Conservation (phyloP, 192 early-diverging fungal species). For the Spinellus fusiger region DNA sequence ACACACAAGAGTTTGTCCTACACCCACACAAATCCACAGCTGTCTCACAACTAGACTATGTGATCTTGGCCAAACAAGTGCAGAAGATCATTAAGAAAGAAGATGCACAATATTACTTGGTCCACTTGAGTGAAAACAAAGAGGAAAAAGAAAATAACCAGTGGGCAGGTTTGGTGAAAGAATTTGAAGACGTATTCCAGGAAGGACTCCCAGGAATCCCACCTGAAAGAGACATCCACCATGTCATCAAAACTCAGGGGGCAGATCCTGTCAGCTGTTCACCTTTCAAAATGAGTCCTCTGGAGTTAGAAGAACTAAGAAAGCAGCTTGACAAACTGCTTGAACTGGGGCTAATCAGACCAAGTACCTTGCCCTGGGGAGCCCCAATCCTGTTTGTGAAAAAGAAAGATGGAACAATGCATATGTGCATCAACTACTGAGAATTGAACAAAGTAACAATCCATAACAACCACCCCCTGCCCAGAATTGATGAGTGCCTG, state of each 20-base stretch:
- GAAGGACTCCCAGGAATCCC: background rate
- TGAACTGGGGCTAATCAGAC: slow-evolving; percentile 21
- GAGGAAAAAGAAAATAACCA: background rate
- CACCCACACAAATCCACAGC: no score
- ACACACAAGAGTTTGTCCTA: no score
- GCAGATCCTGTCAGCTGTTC: background rate
- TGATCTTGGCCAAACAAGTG: no score
- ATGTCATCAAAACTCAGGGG: slow-evolving; percentile 1
- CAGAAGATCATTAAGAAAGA: background rate
- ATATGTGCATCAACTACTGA: slow-evolving; percentile 39
- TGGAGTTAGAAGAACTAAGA: slow-evolving; percentile 20
- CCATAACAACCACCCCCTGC: slow-evolving; percentile 43
- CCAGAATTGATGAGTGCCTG: slow-evolving; percentile 39
- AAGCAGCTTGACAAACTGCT: slow-evolving; percentile 33
- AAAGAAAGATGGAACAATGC: background rate
- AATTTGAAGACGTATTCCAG: background rate
- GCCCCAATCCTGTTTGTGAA: slow-evolving; percentile 34
- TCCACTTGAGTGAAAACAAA: background rate
- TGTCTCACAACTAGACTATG: no score
- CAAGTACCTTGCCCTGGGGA: slow-evolving; percentile 27
- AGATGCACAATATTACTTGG: background rate
- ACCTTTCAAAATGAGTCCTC: slow-evolving; percentile 3
- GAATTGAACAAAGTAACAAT: slow-evolving; percentile 39
- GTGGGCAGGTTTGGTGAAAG: background rate
- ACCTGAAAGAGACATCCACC: background rate